Evolutionary conservation across 495 filamentous ascomycete genomes (phyloP), one percentile per base, ranked within the genome.

Genomic region (Xylaria grammica): DNA sequence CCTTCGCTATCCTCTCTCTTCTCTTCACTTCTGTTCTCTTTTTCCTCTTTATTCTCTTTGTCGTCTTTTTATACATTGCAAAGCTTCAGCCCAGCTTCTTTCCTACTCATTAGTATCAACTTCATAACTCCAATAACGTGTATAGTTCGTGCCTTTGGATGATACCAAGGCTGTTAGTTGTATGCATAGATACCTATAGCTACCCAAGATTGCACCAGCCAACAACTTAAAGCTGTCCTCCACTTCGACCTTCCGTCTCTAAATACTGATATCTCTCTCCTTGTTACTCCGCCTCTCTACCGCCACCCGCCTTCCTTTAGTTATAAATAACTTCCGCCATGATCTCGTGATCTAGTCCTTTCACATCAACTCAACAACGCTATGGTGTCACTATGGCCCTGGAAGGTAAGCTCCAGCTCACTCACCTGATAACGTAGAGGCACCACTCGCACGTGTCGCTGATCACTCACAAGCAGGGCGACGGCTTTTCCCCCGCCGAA

Each of bases 321-420:
- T n/a, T 63, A 45, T 4, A 10, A 9, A 42, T 24, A 36, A 29
- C 42, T 22, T 42, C 40, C 52, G 63, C 61, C 62, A 74, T 74
- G 72, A 38, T 67, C 63, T 55, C 57, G 42, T 60, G 49, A 66
- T 56, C 49, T 32, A 62, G 65, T 30, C 58, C 19, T 22, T 27
- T 51, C 60, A 60, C 22, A 29, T 19, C 29, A 72, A 58, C 63
- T 67, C 38, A 40, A 17, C 51, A 49, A 62, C 57, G 75, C 67
- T 53, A 95, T 94, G 92, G 90, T 94, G 66, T 91, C 87, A 30
- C 83, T 95, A 40, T 96, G 92, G 92, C 92, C 87, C 65, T 92
- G 86, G 83, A 89, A 85, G 80, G 89, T 91, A 76, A 74, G 78
- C 67, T 59, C 29, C 40, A 3, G 26, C 27, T n/a, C n/a, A n/a